Base-by-base conservation (phyloP, 441 rosid genomes). In the Melianthus villosus region DNA sequence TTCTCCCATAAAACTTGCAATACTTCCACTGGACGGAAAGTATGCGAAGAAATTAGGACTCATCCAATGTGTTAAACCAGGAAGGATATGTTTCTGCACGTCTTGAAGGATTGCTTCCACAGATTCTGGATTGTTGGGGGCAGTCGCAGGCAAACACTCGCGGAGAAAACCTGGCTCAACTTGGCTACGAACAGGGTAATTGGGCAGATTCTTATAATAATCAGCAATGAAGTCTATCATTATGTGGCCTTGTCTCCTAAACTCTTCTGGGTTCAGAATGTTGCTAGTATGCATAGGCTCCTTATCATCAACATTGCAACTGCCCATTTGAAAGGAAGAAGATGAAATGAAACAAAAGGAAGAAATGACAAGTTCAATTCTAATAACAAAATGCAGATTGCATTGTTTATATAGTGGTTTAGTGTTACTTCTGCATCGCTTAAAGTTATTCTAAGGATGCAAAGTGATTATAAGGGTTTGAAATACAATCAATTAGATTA, bases 171-270 rank as follows among this genome's bases (percentile, higher is more conserved):
- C 93, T 27, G 93, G 93, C 96, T 85, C 58, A 53, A 85, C 96
- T 79, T 77, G 92, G 70, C 92, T 79, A 44, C 76, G 87, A 62
- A 85, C 92, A 6, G 93, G 94, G 59, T 63, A 73, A 28, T 14
- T 40, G 58, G 79, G 79, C 27, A 85, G 59, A 38, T 63, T 47
- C 46, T 75, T 68, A 69, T 82, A 86, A 65, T 77, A 82, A 62
- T 86, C 96, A 42, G 82, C 96, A 54, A 86, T 75, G 40, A 86
- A 86, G 62, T 79, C 94, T 46, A 79, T 83, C 96, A 86, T 86
- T 67, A 54, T 59, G 44, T 82, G 96, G 19, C 67, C 94, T 50
- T 65, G 40, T 68, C 82, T 81, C 44, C 96, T 71, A 47, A 86
- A 64, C 46, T 75, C 69, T 67, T 86, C 92, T n/a, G n/a, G n/a